Percentiles rank a stretch among this genome's conserved stretches.
Conservation (phyloP, 805 yeast species). For the Starmerella etchellsii region DNA sequence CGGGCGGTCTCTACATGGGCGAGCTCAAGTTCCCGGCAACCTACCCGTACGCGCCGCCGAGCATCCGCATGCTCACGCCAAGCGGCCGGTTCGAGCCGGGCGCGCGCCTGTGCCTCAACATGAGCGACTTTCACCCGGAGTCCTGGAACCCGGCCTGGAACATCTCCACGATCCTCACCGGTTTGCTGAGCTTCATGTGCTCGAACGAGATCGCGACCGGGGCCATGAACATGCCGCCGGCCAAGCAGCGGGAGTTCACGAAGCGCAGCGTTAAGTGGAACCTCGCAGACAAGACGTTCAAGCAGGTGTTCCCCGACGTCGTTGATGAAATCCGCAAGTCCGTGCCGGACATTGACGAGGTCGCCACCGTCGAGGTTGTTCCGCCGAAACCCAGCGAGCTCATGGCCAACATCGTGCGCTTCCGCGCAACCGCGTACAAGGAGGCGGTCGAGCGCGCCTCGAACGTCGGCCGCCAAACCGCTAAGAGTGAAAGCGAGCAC, state of each 20-base stretch:
- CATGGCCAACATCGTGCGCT: constrained; percentile 7
- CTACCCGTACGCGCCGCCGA: constrained; percentile 86
- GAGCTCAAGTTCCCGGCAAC: constrained; percentile 72
- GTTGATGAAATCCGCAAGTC: constrained; percentile 23
- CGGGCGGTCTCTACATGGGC: constrained; percentile 29
- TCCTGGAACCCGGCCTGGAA: constrained; percentile 93
- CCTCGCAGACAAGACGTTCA: constrained; percentile 35
- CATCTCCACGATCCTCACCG: constrained; percentile 73
- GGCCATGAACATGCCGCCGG: constrained; percentile 49
- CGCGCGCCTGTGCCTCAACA: constrained; percentile 64
- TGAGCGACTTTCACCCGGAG: constrained; percentile 86
- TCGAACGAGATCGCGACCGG: constrained; percentile 73
- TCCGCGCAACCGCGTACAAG: constrained; percentile 9
- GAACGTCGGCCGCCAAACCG: background rate
- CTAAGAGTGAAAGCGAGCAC: too few relatives aligned
- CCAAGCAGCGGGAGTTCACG: constrained; percentile 44
- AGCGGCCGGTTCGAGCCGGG: constrained; percentile 73
- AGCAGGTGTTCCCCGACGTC: constrained; percentile 56
- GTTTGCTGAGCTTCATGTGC: constrained; percentile 78
- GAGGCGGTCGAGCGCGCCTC: constrained; percentile 7
- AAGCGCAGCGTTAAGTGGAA: constrained; percentile 51
- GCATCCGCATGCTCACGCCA: constrained; percentile 80
- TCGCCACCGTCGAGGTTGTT: constrained; percentile 11
- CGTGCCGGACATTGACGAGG: constrained; percentile 11
- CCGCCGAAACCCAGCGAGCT: constrained; percentile 17